Percentiles rank a stretch among this genome's conserved stretches.
Evolutionary conservation across 192 early-diverging fungal species (phyloP).

Genomic region (Backusella parvicylindrica): DNA sequence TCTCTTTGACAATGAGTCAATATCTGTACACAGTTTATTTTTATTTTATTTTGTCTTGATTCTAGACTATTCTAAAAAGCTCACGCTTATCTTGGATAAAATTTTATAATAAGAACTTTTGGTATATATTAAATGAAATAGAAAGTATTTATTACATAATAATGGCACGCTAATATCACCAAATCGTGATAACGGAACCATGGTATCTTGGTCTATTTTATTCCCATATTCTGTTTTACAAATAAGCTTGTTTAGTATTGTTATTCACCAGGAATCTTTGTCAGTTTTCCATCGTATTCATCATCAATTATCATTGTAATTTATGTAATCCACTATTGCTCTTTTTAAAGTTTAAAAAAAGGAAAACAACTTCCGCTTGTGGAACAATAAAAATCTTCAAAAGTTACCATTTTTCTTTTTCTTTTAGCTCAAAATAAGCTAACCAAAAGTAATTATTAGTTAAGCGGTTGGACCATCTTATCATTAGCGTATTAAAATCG

Average conservation of each 20-base stretch:
- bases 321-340: neutral
- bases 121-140: neutral
- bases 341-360: neutral
- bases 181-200: too few relatives aligned
- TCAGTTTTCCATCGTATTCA: too few relatives aligned
- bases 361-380: neutral
- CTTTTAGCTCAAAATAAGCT: neutral
- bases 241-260: too few relatives aligned
- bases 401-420: neutral
- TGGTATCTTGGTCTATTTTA: too few relatives aligned
- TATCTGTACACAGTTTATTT: neutral
- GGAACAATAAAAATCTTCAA: neutral
- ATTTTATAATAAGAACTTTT: too few relatives aligned
- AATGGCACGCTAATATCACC: too few relatives aligned
- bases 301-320: neutral
- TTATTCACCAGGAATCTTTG: too few relatives aligned
- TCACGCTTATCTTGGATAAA: too few relatives aligned
- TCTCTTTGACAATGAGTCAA: neutral
- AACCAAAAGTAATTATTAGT: neutral
- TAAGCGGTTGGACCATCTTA: neutral
- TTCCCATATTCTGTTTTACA: too few relatives aligned
- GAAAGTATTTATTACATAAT: neutral
- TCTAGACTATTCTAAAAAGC: too few relatives aligned
- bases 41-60: too few relatives aligned
- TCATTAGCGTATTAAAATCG: neutral